Base-by-base conservation (phyloP, 2,329 filamentous ascomycete species). In the Diaporthe citrichinensis region DNA sequence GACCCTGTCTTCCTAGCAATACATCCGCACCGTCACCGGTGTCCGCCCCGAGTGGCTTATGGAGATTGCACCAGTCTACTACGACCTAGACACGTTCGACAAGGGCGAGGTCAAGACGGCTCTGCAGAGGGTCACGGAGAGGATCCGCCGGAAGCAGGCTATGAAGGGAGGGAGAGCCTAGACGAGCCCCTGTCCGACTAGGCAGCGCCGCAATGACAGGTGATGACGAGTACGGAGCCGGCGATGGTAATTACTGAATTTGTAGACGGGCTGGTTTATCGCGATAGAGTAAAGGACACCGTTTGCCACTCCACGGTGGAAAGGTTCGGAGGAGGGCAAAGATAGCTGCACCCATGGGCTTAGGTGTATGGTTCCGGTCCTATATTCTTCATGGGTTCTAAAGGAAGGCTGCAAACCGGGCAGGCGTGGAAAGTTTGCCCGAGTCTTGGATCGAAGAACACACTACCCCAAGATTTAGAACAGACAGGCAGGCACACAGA, bases 11-110 rank as follows among this genome's bases (percentile, higher is more conserved):
- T 23, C 49, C 12, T 98, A 99, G 90, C 98, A 98, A 86, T 99
- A 98, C 84, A 96, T 99, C 80, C 92, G 97, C 74, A 98, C 95
- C 0, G 95, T 98, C 65, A 98, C 96, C 17, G 92, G 94, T 41
- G 93, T 99, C 73, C 94, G 94, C 83, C 94, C 96, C 0, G 97
- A 99, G 85, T 99, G 97, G 97, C 87, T 99, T 77, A 83, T 98
- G 85, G 97, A 99, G 84, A 98, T 98, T 78, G 95, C 97, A 6
- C 96, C 96, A 3, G 91, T 90, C 25, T 99, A 99, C 86, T 99
- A 98, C 84, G 95, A 99, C 81, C 84, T 98, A 15, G 89, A 92
- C 1, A 90, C 90, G 0, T 98, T 98, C 84, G 92, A 91, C 71
- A 95, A 98, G 83, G 95, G 95, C 72, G 96, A 98, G 76, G 92